phyloP scores from a whole-genome alignment of 495 filamentous ascomycete species.

The Podospora sp. region DNA sequence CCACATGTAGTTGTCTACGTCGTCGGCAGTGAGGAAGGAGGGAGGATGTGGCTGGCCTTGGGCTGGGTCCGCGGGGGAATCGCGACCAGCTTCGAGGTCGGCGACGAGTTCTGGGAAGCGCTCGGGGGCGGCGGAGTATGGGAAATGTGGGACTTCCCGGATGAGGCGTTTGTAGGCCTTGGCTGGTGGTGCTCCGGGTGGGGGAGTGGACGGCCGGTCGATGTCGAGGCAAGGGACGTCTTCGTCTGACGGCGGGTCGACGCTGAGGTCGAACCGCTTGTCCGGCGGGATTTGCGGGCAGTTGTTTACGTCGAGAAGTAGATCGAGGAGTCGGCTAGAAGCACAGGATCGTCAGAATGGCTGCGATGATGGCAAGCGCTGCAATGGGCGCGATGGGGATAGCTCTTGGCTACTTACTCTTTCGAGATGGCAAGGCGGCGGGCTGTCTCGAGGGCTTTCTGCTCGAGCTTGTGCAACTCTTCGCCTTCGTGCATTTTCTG shows the following conservation, averaged over 20 bases:
- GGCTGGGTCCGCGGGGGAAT: constrained; percentile 38
- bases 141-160: constrained; percentile 45
- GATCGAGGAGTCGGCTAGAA: constrained; percentile 72
- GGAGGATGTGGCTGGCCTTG: constrained; percentile 46
- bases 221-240: constrained; percentile 36
- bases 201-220: constrained; percentile 32
- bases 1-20: constrained; percentile 78
- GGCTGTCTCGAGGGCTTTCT: constrained; percentile 73
- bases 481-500: constrained; percentile 79
- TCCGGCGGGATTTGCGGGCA: constrained; percentile 71
- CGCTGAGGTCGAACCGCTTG: constrained; percentile 62
- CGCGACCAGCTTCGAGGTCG: constrained; percentile 45
- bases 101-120: constrained; percentile 42
- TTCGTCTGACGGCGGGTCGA: constrained; percentile 63
- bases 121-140: constrained; percentile 42
- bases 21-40: constrained; percentile 70
- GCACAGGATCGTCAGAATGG: constrained; percentile 10
- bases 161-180: constrained; percentile 45
- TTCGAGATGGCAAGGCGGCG: constrained; percentile 84
- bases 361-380: constrained; percentile 17
- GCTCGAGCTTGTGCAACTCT: constrained; percentile 72
- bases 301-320: constrained; percentile 85
- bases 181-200: constrained; percentile 30
- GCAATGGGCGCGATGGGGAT: background rate
- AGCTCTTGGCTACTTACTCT: constrained; percentile 50